A percentile compares a stretch with the other conserved stretches of the same genome.
Evolutionary conservation across 306 rosid genomes (phyloP).

Genomic region (Cucumis hystrix): DNA sequence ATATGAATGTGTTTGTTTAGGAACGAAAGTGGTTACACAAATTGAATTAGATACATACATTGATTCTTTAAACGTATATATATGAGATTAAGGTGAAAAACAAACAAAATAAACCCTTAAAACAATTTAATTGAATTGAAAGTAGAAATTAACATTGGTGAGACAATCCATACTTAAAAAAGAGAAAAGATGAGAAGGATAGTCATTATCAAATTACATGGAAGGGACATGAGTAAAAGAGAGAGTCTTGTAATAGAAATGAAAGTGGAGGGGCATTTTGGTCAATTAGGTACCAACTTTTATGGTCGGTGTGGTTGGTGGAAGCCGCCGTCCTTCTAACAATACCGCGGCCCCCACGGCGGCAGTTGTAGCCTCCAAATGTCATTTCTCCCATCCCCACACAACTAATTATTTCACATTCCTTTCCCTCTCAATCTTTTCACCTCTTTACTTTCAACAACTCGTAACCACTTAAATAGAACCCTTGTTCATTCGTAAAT

Average conservation of each 20-base stretch:
- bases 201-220: neutral
- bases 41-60: no score
- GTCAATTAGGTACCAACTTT: constrained; percentile 6
- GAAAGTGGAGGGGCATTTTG: neutral
- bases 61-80: no score
- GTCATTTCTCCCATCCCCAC: neutral
- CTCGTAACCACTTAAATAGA: no score
- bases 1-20: no score
- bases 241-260: neutral
- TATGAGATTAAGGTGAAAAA: no score
- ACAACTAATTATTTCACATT: neutral
- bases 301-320: neutral
- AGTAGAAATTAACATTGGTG: no score
- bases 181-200: no score
- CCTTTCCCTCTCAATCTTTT: neutral
- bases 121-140: no score
- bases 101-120: no score
- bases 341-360: constrained; percentile 48
- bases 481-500: no score
- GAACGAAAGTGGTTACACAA: no score
- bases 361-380: constrained; percentile 6
- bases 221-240: neutral
- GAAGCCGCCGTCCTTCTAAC: constrained; percentile 3
- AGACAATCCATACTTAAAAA: no score
- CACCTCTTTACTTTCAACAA: neutral